Conservation (phyloP, 495 filamentous ascomycete species). For the Xylaria castorea region DNA sequence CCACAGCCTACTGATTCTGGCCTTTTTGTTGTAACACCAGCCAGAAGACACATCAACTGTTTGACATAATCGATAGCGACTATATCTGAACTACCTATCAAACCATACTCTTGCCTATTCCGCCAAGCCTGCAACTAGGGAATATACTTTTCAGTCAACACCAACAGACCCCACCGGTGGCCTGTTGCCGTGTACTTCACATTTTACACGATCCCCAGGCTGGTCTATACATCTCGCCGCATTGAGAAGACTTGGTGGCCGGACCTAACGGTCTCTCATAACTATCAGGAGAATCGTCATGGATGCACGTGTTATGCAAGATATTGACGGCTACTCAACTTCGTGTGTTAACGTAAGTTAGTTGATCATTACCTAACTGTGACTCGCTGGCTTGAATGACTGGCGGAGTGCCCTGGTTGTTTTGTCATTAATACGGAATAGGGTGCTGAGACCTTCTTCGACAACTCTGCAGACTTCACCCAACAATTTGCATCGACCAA, state of each 20-base stretch:
- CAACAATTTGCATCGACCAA: conserved; percentile 42
- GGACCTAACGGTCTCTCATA: conserved; percentile 32
- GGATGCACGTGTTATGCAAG: conserved; percentile 47
- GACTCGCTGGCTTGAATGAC: neutral
- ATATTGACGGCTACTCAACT: conserved; percentile 44
- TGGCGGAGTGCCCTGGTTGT: neutral
- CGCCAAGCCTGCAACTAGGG: neutral
- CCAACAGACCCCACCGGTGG: neutral
- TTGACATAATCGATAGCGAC: conserved; percentile 16
- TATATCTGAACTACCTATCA: conserved; percentile 10
- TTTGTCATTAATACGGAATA: conserved; percentile 33
- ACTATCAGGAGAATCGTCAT: conserved; percentile 44
- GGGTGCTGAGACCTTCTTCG: conserved; percentile 44
- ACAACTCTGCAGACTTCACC: conserved; percentile 41
- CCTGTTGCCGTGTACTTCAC: conserved; percentile 5
- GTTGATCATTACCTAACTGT: conserved; percentile 30
- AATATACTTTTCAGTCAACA: neutral
- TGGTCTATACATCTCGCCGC: conserved; percentile 20
- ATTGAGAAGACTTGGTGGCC: conserved; percentile 9
- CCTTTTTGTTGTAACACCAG: conserved; percentile 15
- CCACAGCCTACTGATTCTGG: conserved; percentile 1
- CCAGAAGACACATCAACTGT: conserved; percentile 23
- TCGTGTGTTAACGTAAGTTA: conserved; percentile 34
- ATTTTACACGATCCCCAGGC: conserved; percentile 3
- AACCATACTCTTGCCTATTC: neutral